A percentile compares a stretch with the other conserved stretches of the same genome.
Evolutionary conservation across 1,139 yeast species (phyloP).

Genomic region (Taiozyma onychis): DNA sequence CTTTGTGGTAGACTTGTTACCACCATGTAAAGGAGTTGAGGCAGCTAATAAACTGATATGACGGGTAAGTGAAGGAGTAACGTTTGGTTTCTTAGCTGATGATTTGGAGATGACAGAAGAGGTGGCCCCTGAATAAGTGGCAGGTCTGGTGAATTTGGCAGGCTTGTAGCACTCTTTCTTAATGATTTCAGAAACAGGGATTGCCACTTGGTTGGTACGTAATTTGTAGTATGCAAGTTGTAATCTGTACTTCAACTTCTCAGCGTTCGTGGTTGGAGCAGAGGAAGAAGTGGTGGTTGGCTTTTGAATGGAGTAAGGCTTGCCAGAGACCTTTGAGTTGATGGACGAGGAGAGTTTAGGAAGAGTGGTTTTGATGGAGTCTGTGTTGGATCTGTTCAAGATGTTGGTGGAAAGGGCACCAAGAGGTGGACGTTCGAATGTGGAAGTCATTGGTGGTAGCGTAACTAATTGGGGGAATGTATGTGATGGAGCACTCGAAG

Average conservation of each 20-base stretch:
- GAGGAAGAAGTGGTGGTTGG: neutral
- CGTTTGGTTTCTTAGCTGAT: neutral
- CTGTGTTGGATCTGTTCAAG: conserved; percentile 10
- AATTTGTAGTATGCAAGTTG: conserved; percentile 77
- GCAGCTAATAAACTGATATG: conserved; percentile 29
- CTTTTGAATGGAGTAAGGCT: neutral
- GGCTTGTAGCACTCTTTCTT: neutral
- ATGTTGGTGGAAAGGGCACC: conserved; percentile 15
- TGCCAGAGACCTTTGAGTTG: conserved; percentile 3
- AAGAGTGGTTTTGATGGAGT: conserved; percentile 8
- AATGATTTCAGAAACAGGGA: conserved; percentile 20
- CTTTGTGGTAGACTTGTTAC: conserved; percentile 6
- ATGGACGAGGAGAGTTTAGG: conserved; percentile 8
- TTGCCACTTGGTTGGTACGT: conserved; percentile 44
- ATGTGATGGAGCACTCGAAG: neutral
- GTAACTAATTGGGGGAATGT: neutral
- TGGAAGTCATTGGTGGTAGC: conserved; percentile 7
- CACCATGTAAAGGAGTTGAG: conserved; percentile 27
- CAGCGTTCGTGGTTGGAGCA: conserved; percentile 38
- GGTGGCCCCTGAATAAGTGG: neutral
- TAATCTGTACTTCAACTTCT: conserved; percentile 62
- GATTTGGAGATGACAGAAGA: neutral
- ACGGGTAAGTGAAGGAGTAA: conserved; percentile 21
- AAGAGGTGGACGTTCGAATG: conserved; percentile 19
- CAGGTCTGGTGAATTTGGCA: conserved; percentile 1